A percentile compares a stretch with the other conserved stretches of the same genome.
Conservation (phyloP, 495 filamentous ascomycete species). For the Oleoguttula mirabilis region DNA sequence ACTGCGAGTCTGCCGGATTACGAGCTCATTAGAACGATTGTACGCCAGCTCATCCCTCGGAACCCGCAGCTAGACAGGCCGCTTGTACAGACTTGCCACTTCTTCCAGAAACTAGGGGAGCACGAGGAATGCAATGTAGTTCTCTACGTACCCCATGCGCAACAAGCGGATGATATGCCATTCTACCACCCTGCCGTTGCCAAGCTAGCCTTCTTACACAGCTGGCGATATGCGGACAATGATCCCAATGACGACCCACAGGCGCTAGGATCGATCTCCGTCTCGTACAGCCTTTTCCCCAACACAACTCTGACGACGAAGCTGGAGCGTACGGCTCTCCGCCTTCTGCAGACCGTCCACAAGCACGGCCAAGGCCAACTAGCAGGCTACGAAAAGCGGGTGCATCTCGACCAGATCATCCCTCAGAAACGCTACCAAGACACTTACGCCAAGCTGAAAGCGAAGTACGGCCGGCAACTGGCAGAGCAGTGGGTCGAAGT, state of each 20-base stretch:
- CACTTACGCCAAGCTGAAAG: conserved; percentile 70
- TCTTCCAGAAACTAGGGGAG: conserved; percentile 34
- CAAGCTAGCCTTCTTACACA: conserved; percentile 62
- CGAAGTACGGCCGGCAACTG: conserved; percentile 55
- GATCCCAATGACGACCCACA: conserved; percentile 2
- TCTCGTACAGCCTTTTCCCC: conserved; percentile 57
- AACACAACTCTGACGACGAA: conserved; percentile 32
- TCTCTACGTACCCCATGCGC: conserved; percentile 67
- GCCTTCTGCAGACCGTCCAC: conserved; percentile 57
- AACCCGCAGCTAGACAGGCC: conserved; percentile 62
- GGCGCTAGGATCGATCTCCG: conserved; percentile 42
- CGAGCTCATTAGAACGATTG: conserved; percentile 44
- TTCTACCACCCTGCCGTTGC: conserved; percentile 75
- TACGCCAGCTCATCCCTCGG: conserved; percentile 67
- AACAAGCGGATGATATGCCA: conserved; percentile 49
- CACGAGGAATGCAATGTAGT: conserved; percentile 41
- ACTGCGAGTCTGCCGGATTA: conserved; percentile 41
- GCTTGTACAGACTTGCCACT: conserved; percentile 68
- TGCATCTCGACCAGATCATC: conserved; percentile 64
- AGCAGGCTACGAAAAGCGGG: conserved; percentile 56
- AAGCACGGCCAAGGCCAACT: conserved; percentile 59
- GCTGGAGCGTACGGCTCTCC: conserved; percentile 56
- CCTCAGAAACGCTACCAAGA: conserved; percentile 63
- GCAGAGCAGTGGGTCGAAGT: conserved; percentile 65
- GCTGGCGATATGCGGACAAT: conserved; percentile 31